phyloP scores from a whole-genome alignment of 352 stramenopile species.

The Blastocystis hominis region DNA sequence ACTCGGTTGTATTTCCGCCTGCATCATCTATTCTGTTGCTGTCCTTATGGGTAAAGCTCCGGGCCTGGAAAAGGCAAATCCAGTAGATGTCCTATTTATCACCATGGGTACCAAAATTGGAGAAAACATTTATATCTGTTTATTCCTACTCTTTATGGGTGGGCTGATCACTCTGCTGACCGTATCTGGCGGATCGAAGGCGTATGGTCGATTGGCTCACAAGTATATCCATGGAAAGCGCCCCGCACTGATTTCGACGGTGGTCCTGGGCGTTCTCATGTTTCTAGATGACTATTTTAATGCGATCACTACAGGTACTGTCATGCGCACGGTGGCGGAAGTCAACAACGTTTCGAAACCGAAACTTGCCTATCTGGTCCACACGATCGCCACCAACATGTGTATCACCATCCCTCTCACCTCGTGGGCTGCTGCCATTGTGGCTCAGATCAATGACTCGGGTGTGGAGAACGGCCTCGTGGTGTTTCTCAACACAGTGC shows the following conservation, averaged over 20 bases:
- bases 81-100: slow-evolving; percentile 20
- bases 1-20: neutral
- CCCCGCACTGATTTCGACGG: slow-evolving; percentile 4
- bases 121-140: slow-evolving; percentile 38
- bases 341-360: slow-evolving; percentile 50
- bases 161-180: slow-evolving; percentile 46
- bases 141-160: slow-evolving; percentile 53
- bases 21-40: slow-evolving; percentile 38
- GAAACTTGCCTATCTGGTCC: slow-evolving; percentile 50
- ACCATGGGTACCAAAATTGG: slow-evolving; percentile 22
- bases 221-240: slow-evolving; percentile 17
- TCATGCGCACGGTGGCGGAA: slow-evolving; percentile 44
- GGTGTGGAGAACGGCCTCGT: slow-evolving; percentile 38
- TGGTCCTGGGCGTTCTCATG: slow-evolving; percentile 24
- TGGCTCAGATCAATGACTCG: slow-evolving; percentile 36
- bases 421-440: slow-evolving; percentile 50
- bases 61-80: slow-evolving; percentile 12
- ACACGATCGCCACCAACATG: slow-evolving; percentile 45
- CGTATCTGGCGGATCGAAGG: slow-evolving; percentile 26
- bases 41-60: neutral
- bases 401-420: slow-evolving; percentile 53
- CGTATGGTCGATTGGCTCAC: slow-evolving; percentile 33
- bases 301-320: slow-evolving; percentile 44
- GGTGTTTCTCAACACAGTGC: slow-evolving; percentile 30
- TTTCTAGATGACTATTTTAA: slow-evolving; percentile 59